Evolutionary conservation across 805 yeast genomes (phyloP).

Genomic region (Candida corydali): DNA sequence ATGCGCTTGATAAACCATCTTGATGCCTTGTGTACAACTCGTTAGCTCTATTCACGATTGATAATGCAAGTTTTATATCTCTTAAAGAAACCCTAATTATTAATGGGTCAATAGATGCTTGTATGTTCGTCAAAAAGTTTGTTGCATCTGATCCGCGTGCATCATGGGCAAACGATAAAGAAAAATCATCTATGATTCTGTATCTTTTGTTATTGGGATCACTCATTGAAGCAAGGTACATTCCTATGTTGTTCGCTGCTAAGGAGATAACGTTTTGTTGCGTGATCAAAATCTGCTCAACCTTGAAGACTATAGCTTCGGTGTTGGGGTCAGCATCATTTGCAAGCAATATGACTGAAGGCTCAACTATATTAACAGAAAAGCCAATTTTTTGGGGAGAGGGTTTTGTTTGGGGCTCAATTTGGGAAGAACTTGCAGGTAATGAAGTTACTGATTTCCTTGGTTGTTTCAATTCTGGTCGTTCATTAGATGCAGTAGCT

Average conservation of each 20-base stretch:
- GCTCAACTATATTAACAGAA: slow-evolving; percentile 67
- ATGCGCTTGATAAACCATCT: slow-evolving; percentile 7
- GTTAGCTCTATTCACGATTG: slow-evolving; percentile 69
- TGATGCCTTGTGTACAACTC: slow-evolving; percentile 39
- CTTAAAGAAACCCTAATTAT: slow-evolving; percentile 77
- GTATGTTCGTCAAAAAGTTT: slow-evolving; percentile 58
- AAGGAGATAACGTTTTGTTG: slow-evolving; percentile 64
- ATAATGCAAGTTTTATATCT: slow-evolving; percentile 77
- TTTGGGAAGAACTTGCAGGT: not conserved
- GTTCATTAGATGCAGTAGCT: slow-evolving; percentile 32
- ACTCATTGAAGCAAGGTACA: slow-evolving; percentile 80
- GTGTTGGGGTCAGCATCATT: slow-evolving; percentile 66
- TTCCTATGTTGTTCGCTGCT: slow-evolving; percentile 74
- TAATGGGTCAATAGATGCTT: slow-evolving; percentile 73
- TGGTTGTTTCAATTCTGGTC: slow-evolving; percentile 2
- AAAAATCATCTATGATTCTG: slow-evolving; percentile 84
- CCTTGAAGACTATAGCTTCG: slow-evolving; percentile 87
- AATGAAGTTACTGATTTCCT: slow-evolving; percentile 3
- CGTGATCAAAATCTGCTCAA: slow-evolving; percentile 71
- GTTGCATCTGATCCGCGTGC: slow-evolving; percentile 59
- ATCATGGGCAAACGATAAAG: slow-evolving; percentile 71
- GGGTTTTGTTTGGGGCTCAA: slow-evolving; percentile 2
- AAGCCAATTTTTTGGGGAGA: slow-evolving; percentile 35
- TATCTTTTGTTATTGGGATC: slow-evolving; percentile 55
- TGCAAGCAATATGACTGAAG: slow-evolving; percentile 76